These are phyloP conservation scores for Nemania sp. DNA, from an alignment of 2,329 filamentous ascomycete genomes.

Conservation along the genomic window DNA sequence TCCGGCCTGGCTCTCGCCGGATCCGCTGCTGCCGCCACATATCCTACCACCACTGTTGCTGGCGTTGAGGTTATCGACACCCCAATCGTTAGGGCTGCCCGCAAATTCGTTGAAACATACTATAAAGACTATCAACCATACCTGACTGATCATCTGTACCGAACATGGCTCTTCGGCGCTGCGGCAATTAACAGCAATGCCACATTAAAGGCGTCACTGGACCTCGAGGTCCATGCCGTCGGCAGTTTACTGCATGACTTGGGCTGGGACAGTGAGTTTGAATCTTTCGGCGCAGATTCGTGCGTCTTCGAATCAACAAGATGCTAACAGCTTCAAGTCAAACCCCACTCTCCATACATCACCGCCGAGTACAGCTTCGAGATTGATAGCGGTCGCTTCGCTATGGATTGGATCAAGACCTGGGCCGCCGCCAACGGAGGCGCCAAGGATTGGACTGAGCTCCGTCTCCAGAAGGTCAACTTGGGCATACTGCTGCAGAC, in stretches of 20 bases:
- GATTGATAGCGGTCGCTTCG: conserved; percentile 23
- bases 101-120: conserved; percentile 19
- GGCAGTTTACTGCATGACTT: conserved; percentile 22
- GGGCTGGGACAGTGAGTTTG: conserved; percentile 25
- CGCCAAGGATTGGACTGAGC: conserved; percentile 18
- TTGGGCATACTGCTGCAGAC: conserved; percentile 26
- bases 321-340: conserved; percentile 15
- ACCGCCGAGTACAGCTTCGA: conserved; percentile 21
- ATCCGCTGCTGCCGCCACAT: conserved; percentile 5
- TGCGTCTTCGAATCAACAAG: background rate
- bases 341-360: conserved; percentile 20
- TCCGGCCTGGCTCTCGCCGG: conserved; percentile 21
- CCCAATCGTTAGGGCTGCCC: conserved; percentile 16
- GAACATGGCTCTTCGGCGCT: conserved; percentile 24
- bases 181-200: conserved; percentile 25
- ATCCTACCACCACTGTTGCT: conserved; percentile 20
- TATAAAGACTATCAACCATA: conserved; percentile 26
- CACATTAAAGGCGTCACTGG: conserved; percentile 22
- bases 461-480: conserved; percentile 27
- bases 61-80: conserved; percentile 26
- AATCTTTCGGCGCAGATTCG: background rate
- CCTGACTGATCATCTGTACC: conserved; percentile 20
- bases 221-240: conserved; percentile 24
- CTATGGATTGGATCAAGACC: conserved; percentile 28
- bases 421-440: conserved; percentile 18